A percentile compares a stretch with the other conserved stretches of the same genome.
Conservation (phyloP, 768 basidiomycete genomes). For the Candolleomyces aberdarensis region DNA sequence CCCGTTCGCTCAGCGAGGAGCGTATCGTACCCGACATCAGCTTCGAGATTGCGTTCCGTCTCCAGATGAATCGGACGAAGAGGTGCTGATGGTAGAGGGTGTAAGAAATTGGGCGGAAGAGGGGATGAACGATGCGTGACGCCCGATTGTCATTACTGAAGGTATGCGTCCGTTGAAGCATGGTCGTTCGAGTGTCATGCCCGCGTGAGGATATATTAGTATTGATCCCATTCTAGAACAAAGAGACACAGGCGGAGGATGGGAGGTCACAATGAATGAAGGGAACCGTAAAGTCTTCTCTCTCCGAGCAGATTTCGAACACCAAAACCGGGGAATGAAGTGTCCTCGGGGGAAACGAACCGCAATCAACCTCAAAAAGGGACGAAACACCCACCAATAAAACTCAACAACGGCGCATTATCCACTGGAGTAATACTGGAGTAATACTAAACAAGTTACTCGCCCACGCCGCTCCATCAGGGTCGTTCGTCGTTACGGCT, state of each 20-base stretch:
- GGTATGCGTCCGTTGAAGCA: conserved; percentile 50
- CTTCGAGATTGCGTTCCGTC: conserved; percentile 52
- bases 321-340: neutral
- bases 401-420: conserved; percentile 55
- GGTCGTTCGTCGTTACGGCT: conserved; percentile 43
- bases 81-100: conserved; percentile 33
- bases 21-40: conserved; percentile 44
- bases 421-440: conserved; percentile 52
- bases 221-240: neutral
- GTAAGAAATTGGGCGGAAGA: neutral
- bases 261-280: too few relatives aligned
- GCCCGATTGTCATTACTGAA: conserved; percentile 65
- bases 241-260: too few relatives aligned
- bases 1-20: conserved; percentile 41
- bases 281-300: too few relatives aligned
- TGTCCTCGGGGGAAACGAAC: too few relatives aligned
- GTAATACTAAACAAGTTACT: conserved; percentile 74
- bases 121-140: conserved; percentile 45
- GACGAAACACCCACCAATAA: conserved; percentile 30
- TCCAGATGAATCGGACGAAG: too few relatives aligned
- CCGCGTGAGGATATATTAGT: conserved; percentile 24
- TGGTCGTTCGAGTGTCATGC: conserved; percentile 62
- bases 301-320: too few relatives aligned
- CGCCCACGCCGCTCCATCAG: conserved; percentile 64
- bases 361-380: too few relatives aligned